Conservation (phyloP, 225 moss, liverwort and hornwort species). For the Takakia lepidozioides region DNA sequence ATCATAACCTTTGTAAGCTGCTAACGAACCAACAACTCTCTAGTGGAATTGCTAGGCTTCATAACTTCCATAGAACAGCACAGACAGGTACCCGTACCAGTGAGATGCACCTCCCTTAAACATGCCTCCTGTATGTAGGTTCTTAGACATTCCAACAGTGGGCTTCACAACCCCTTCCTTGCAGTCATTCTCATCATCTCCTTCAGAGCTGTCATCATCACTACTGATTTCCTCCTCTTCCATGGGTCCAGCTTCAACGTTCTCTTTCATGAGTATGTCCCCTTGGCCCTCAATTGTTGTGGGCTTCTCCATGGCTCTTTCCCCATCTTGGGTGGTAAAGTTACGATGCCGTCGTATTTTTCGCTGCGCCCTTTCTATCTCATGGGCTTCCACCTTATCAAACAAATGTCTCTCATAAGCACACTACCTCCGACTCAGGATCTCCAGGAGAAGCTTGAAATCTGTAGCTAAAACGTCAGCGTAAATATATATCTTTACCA, state of each 20-base stretch:
- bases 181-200: constrained; percentile 8
- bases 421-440: too few relatives aligned
- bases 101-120: constrained; percentile 26
- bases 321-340: constrained; percentile 22
- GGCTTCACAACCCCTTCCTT: constrained; percentile 4
- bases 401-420: not conserved
- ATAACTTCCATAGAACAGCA: not conserved
- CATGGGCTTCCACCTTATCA: constrained; percentile 54
- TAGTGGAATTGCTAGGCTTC: too few relatives aligned
- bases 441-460: too few relatives aligned
- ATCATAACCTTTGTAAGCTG: not conserved
- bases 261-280: not conserved
- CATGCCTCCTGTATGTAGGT: constrained; percentile 2
- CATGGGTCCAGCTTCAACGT: too few relatives aligned
- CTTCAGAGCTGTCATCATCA: constrained; percentile 8
- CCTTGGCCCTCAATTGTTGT: constrained; percentile 1
- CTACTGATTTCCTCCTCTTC: not conserved
- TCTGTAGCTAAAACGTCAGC: too few relatives aligned
- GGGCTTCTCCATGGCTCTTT: constrained; percentile 10
- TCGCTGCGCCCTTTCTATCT: constrained; percentile 40
- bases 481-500: too few relatives aligned
- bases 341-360: constrained; percentile 64
- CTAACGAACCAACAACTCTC: too few relatives aligned
- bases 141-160: constrained; percentile 1
- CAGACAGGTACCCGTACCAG: constrained; percentile 15